Percentiles rank a stretch among this genome's conserved stretches.
Evolutionary conservation across 257 asterid genomes (phyloP).

Genomic region (Nicotiana knightiana): DNA sequence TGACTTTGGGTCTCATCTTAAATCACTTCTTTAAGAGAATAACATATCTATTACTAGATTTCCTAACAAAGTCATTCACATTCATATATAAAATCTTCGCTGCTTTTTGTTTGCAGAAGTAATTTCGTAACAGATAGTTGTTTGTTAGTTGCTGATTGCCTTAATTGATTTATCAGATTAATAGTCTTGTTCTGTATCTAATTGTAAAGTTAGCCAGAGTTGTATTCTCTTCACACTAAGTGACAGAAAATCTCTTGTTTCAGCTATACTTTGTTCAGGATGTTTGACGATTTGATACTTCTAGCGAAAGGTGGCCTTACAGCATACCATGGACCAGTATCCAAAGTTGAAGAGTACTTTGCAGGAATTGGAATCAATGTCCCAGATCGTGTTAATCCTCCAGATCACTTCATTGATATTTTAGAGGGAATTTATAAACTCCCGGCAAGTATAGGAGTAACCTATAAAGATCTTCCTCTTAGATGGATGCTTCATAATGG

Average conservation of each 20-base stretch:
- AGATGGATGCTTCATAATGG: constrained; percentile 90
- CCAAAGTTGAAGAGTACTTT: constrained; percentile 83
- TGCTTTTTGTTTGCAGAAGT: neutral
- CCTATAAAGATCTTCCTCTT: constrained; percentile 70
- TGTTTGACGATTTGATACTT: constrained; percentile 89
- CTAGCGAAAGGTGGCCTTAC: constrained; percentile 91
- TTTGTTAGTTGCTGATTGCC: neutral
- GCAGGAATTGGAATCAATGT: constrained; percentile 51
- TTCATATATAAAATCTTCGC: neutral
- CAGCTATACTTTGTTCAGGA: constrained; percentile 84
- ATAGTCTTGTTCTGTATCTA: neutral
- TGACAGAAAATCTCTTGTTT: constrained; percentile 20
- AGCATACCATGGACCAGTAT: constrained; percentile 78
- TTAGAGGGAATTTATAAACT: constrained; percentile 80
- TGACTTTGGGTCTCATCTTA: neutral
- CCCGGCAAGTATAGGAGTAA: constrained; percentile 41
- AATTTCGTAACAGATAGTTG: neutral
- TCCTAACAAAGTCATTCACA: neutral
- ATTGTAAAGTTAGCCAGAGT: neutral
- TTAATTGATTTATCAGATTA: neutral
- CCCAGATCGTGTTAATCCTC: constrained; percentile 91
- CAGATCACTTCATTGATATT: constrained; percentile 82
- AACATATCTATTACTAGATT: neutral
- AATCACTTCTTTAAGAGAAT: neutral
- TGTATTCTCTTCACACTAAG: neutral